These are phyloP conservation scores for Macroventuria anomochaeta DNA, from an alignment of 2,329 filamentous ascomycete species.

Conservation along the genomic window DNA sequence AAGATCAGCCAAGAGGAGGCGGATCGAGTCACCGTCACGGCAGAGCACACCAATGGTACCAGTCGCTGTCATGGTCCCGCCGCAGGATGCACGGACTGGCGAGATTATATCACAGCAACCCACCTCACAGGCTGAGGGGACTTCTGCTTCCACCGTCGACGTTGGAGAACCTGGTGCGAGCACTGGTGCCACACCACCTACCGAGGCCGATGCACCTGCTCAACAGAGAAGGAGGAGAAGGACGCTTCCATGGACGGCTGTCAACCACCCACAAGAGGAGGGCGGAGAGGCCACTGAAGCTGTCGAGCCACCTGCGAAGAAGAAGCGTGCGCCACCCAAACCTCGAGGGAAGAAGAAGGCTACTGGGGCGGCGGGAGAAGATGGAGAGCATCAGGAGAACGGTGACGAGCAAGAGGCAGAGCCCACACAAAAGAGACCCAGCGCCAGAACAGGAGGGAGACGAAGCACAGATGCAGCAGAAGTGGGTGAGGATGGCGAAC, in stretches of 20 bases:
- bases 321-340: conserved; percentile 22
- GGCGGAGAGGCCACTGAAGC: conserved; percentile 15
- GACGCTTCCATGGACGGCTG: conserved; percentile 37
- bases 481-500: conserved; percentile 21
- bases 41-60: conserved; percentile 5
- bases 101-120: not conserved
- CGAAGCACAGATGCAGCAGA: conserved; percentile 18
- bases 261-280: conserved; percentile 33
- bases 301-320: conserved; percentile 17
- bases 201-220: conserved; percentile 5
- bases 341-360: conserved; percentile 18
- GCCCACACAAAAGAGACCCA: conserved; percentile 17
- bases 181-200: not conserved
- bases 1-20: conserved; percentile 32
- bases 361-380: conserved; percentile 2
- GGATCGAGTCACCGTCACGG: conserved; percentile 21
- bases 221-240: conserved; percentile 15
- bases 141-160: not conserved
- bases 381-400: conserved; percentile 8
- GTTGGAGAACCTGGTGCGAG: not conserved
- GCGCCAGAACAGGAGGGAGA: conserved; percentile 29
- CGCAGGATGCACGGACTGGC: not conserved
- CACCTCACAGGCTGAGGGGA: not conserved
- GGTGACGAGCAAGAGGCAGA: conserved; percentile 23
- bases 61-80: conserved; percentile 10